phyloP scores from a whole-genome alignment of 768 basidiomycete species.

The Pleurotus platypus region DNA sequence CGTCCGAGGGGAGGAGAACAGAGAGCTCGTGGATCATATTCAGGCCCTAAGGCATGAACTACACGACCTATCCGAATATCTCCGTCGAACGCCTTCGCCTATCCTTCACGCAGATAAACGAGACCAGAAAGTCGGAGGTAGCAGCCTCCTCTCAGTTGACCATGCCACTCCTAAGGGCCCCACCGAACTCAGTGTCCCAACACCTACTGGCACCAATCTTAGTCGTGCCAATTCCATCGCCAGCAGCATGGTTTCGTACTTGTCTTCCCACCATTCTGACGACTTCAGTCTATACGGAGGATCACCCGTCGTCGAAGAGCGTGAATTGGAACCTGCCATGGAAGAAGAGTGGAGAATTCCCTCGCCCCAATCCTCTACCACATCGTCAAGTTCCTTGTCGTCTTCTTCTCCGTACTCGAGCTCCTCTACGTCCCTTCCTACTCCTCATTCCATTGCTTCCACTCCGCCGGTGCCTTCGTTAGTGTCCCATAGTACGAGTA shows the following conservation, averaged over 20 bases:
- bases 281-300: conserved; percentile 36
- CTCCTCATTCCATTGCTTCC: conserved; percentile 28
- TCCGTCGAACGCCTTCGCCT: conserved; percentile 41
- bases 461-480: conserved; percentile 29
- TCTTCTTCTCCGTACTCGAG: conserved; percentile 24
- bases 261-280: conserved; percentile 72
- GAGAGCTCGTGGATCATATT: conserved; percentile 64
- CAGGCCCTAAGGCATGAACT: conserved; percentile 69
- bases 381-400: conserved; percentile 19
- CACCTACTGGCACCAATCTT: conserved; percentile 21
- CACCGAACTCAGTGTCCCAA: conserved; percentile 16
- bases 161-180: conserved; percentile 18
- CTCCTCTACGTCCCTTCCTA: conserved; percentile 24
- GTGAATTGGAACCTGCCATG: neutral
- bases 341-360: conserved; percentile 8
- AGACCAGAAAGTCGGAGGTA: conserved; percentile 45
- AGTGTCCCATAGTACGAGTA: conserved; percentile 23
- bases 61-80: conserved; percentile 53
- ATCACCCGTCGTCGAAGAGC: neutral
- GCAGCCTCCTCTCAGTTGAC: conserved; percentile 32
- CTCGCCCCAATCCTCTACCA: conserved; percentile 8
- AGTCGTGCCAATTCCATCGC: conserved; percentile 34
- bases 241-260: conserved; percentile 37
- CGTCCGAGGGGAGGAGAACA: conserved; percentile 57
- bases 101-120: conserved; percentile 11